A percentile compares a stretch with the other conserved stretches of the same genome.
phyloP scores from a whole-genome alignment of 1,284 basidiomycete species.

The Ceratobasidium sp. region DNA sequence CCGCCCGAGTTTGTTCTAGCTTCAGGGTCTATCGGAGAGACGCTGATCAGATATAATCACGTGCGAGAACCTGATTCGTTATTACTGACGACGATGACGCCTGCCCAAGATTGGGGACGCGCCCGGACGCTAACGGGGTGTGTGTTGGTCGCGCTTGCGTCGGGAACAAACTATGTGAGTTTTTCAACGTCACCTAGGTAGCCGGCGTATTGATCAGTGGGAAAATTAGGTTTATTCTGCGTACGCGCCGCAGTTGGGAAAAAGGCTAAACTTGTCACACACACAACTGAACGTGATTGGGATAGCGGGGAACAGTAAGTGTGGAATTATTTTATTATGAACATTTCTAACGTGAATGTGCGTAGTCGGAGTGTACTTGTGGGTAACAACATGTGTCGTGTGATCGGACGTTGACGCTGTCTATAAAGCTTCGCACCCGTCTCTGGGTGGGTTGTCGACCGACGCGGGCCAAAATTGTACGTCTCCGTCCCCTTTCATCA shows the following conservation, averaged over 20 bases:
- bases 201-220: not conserved
- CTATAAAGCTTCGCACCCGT: constrained; percentile 69
- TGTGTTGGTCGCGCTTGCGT: constrained; percentile 45
- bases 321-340: not conserved
- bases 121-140: constrained; percentile 42
- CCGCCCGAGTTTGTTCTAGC: not conserved
- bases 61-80: not conserved
- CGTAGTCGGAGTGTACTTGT: constrained; percentile 56
- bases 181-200: not conserved
- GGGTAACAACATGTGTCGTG: constrained; percentile 50
- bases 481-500: constrained; percentile 52
- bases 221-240: constrained; percentile 36
- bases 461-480: constrained; percentile 70
- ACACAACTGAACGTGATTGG: constrained; percentile 82
- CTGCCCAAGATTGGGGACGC: constrained; percentile 26
- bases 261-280: constrained; percentile 63
- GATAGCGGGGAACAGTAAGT: constrained; percentile 42
- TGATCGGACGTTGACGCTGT: constrained; percentile 63
- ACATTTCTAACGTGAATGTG: not conserved
- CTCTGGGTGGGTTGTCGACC: constrained; percentile 77
- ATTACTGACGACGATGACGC: constrained; percentile 36
- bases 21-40: not conserved
- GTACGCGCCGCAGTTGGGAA: constrained; percentile 40
- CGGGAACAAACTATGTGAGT: constrained; percentile 49
- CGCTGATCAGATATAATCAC: constrained; percentile 18